Base-by-base conservation (phyloP, 1,284 basidiomycete species). In the Naganishia cerealis region DNA sequence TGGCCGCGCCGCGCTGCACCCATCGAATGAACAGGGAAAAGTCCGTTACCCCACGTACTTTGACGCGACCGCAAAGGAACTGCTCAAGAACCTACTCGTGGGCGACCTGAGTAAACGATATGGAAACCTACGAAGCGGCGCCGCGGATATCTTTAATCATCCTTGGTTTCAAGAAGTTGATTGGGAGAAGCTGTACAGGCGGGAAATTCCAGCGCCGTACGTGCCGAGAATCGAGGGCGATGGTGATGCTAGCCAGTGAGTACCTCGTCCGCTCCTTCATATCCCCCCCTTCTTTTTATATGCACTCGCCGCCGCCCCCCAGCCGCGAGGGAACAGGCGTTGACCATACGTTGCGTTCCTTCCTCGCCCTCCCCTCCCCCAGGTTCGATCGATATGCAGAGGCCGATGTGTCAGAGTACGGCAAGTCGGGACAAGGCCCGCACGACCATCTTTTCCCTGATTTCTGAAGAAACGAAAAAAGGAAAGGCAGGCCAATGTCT, bases 91-190 rank as follows among this genome's bases (percentile, higher is more conserved):
- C 78, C 85, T 98, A 70, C 88, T 99, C 82, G 92, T 95, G 67
- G 84, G 87, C 50, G 93, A 99, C 76, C 87, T 96, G 1, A 90
- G 91, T 42, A 90, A 91, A 78, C 89, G 95, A 18, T 96, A 89
- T 77, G 95, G 96, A 7, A 99, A 99, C 81, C 79, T 98, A 83
- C 86, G 87, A 55, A 86, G 92, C 71, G 95, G 94, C n/a, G 91
- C 91, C 16, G 89, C 89, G 38, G 95, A 98, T 79, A 94, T 99
- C 70, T 97, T 98, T 75, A 88, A 88, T 10, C 95, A 98, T 78
- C 85, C 87, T n/a, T 98, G 95, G 95, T 98, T 97, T 77, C 85
- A 87, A 56, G 96, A 99, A 80, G 95, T 99, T 24, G 91, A 95
- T 73, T 99, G 95, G 95, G 87, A 87, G 69, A 87, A 89, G 79